phyloP scores from a whole-genome alignment of 257 asterid species.

The Solanum pimpinellifolium region DNA sequence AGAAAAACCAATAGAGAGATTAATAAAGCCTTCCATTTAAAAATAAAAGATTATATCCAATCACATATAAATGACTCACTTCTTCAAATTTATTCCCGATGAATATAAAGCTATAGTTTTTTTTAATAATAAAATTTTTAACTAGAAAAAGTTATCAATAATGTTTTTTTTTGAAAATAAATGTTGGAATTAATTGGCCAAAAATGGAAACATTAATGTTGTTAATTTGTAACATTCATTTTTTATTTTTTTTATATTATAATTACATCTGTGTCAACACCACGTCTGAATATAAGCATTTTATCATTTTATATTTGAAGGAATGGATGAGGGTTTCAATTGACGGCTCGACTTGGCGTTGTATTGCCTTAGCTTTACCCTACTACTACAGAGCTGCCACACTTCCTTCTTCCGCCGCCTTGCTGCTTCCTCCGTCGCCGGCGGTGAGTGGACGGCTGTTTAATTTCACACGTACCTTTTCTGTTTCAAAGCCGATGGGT shows the following conservation, averaged over 20 bases:
- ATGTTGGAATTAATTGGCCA: no score
- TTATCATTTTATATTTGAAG: background rate
- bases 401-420: background rate
- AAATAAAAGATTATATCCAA: background rate
- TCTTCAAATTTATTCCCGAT: background rate
- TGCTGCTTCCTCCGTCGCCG: background rate
- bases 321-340: constrained; percentile 54
- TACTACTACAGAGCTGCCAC: background rate
- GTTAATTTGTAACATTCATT: background rate
- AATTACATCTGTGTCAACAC: background rate
- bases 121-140: background rate
- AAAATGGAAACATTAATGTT: background rate
- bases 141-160: background rate
- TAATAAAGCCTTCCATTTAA: background rate
- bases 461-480: background rate
- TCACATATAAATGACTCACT: background rate
- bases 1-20: no score
- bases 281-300: background rate
- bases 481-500: constrained; percentile 30
- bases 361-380: background rate
- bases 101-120: accelerated
- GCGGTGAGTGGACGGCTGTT: constrained; percentile 2
- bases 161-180: no score
- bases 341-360: constrained; percentile 8
- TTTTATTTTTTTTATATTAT: background rate